Conservation (phyloP, 2,329 filamentous ascomycete genomes). For the Penicillium sp. region DNA sequence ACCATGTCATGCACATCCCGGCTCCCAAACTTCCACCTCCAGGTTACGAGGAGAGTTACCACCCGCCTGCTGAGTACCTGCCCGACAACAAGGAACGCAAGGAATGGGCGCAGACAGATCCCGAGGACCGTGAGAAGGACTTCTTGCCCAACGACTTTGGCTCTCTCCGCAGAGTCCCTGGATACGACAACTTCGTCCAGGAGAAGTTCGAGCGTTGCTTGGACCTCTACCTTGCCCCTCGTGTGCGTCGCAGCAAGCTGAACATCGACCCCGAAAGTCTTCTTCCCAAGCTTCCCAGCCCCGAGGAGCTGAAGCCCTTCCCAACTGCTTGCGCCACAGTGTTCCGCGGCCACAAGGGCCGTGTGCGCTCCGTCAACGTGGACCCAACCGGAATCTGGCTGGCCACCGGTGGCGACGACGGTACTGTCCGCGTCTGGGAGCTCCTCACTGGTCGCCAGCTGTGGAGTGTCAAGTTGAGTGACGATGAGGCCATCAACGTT, state of each 20-base stretch:
- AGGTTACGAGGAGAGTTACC: constrained; percentile 94
- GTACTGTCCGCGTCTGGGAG: constrained; percentile 88
- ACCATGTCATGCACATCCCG: constrained; percentile 91
- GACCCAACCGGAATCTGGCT: constrained; percentile 84
- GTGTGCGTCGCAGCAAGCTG: constrained; percentile 87
- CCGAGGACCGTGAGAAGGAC: constrained; percentile 87
- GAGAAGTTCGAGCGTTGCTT: constrained; percentile 95
- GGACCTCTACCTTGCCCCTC: constrained; percentile 91
- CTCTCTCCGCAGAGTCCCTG: constrained; percentile 86
- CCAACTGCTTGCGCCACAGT: constrained; percentile 85
- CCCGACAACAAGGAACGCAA: constrained; percentile 82
- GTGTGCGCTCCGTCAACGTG: constrained; percentile 80
- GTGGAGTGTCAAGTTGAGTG: constrained; percentile 78
- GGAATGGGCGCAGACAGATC: constrained; percentile 81
- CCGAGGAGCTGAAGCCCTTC: constrained; percentile 92
- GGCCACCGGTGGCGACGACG: constrained; percentile 92
- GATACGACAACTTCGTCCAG: constrained; percentile 86
- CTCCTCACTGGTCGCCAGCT: constrained; percentile 81
- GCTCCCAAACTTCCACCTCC: constrained; percentile 92
- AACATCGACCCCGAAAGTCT: constrained; percentile 95
- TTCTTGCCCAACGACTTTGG: constrained; percentile 82
- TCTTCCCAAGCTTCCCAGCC: constrained; percentile 87
- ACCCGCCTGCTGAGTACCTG: constrained; percentile 91
- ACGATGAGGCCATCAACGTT: constrained; percentile 76
- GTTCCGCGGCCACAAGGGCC: constrained; percentile 84